Evolutionary conservation across 805 yeast genomes (phyloP).

Genomic region (Yarrowia osloensis): DNA sequence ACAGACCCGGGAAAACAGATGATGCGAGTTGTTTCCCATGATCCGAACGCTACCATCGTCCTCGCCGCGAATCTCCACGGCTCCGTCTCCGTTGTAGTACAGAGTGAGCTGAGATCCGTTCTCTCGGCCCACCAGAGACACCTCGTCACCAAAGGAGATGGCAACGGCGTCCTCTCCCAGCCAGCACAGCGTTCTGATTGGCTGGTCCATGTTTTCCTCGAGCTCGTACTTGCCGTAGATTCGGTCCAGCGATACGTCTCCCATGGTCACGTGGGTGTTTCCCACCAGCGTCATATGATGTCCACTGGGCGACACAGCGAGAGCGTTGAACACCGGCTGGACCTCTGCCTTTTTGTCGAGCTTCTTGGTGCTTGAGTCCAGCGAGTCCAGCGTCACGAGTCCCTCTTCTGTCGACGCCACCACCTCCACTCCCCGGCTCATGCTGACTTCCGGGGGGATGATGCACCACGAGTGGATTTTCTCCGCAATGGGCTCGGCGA

Average conservation of each 20-base stretch:
- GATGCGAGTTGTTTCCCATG: constrained; percentile 58
- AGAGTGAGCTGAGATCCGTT: constrained; percentile 47
- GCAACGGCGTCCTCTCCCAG: constrained; percentile 83
- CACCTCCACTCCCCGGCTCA: constrained; percentile 41
- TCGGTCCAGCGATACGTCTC: constrained; percentile 21
- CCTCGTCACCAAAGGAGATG: constrained; percentile 58
- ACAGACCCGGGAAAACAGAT: constrained; percentile 65
- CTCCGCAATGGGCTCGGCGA: not conserved
- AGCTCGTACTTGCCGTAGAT: constrained; percentile 15
- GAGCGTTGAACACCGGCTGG: constrained; percentile 13
- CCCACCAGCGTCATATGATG: constrained; percentile 54
- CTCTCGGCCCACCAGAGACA: constrained; percentile 71
- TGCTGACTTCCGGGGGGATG: constrained; percentile 38
- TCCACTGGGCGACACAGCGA: constrained; percentile 56
- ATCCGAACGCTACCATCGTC: constrained; percentile 67
- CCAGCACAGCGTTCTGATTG: constrained; percentile 52
- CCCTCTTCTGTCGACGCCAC: constrained; percentile 36
- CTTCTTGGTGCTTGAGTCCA: constrained; percentile 5
- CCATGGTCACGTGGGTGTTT: constrained; percentile 8
- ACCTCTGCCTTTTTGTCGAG: constrained; percentile 31
- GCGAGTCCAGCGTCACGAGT: constrained; percentile 31
- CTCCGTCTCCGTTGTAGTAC: constrained; percentile 38
- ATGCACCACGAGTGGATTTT: constrained; percentile 40
- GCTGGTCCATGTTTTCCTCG: not conserved
- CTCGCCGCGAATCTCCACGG: constrained; percentile 51